Base-by-base conservation (phyloP, 805 yeast genomes). In the Naumovozyma baii region DNA sequence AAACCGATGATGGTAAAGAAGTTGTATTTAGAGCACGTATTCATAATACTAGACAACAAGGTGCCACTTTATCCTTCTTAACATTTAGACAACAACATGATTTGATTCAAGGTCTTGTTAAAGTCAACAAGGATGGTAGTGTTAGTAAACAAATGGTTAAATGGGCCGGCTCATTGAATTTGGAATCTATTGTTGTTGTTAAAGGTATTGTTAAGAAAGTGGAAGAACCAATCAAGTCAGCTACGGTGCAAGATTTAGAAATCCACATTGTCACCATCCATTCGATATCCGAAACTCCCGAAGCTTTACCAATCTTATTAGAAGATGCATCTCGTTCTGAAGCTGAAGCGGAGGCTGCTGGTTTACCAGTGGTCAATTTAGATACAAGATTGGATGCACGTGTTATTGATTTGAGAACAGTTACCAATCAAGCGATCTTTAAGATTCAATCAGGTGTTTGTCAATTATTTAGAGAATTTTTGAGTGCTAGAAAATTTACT, bases 291-390 rank as follows among this genome's bases (percentile, higher is more conserved):
- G 94, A 81, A 63, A 83, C 97, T 25, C 96, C 96, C 37, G 81
- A 80, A 54, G 87, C 83, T 66, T 73, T 92, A 59, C 98, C 99
- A 43, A 80, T 92, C 58, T 74, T 90, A 61, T 78, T 92, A 55
- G 99, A 92, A 70, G 99, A 92, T 65, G 97, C 97, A 26, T 73
- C 90, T 17, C 81, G 99, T 68, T 78, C 94, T 31, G 97, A 90
- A 53, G 85, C 84, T 34, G 94, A 86, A 59, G 96, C 95, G 34
- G 95, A 83, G 62, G 90, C 83, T 31, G 79, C 83, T 20, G 90
- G 90, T 17, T 74, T 87, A 52, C 97, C 97, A 33, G 83, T 84
- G 33, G 97, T 90, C 50, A 90, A 90, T 69, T 78, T 92, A 60
- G 98, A 92, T 67, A 92, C 98, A 28, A 78, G 98, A 63, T 74